These are phyloP conservation scores for Cladophialophora carrionii DNA, from an alignment of 2,329 filamentous ascomycete species.

Conservation along the genomic window DNA sequence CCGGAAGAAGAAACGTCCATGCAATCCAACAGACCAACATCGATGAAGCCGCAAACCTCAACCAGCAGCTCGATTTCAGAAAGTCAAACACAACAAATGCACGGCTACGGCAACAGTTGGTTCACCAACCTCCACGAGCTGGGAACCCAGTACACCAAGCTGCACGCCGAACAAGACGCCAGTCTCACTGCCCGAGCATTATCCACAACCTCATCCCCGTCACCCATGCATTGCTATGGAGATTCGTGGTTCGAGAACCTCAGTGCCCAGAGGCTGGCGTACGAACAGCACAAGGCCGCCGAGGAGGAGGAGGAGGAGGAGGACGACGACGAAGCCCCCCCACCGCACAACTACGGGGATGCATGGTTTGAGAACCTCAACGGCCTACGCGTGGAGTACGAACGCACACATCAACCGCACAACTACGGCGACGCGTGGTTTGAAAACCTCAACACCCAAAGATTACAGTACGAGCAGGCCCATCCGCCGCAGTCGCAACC, in stretches of 20 bases:
- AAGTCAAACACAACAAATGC: constrained; percentile 14
- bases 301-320: too few species aligned
- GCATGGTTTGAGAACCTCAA: constrained; percentile 31
- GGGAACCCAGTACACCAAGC: constrained; percentile 17
- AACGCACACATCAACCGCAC: constrained; percentile 14
- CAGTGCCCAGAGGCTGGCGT: constrained; percentile 21
- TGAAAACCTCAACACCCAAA: constrained; percentile 22
- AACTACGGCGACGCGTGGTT: constrained; percentile 31
- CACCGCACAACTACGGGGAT: constrained; percentile 23
- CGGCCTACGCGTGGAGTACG: constrained; percentile 19
- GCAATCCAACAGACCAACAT: not conserved
- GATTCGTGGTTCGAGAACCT: constrained; percentile 32
- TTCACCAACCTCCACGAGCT: constrained; percentile 29
- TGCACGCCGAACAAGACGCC: constrained; percentile 7
- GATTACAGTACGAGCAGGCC: not conserved
- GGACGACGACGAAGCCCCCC: not conserved
- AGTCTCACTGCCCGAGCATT: not conserved
- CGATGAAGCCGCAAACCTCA: not conserved
- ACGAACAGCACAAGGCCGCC: constrained; percentile 13
- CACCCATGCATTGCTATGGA: constrained; percentile 22
- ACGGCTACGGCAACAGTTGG: constrained; percentile 28
- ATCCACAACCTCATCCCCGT: not conserved
- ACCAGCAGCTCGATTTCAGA: constrained; percentile 13
- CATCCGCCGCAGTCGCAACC: constrained; percentile 9
- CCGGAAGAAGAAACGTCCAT: not conserved